phyloP scores from a whole-genome alignment of 495 filamentous ascomycete species.

The Tuber indicum region DNA sequence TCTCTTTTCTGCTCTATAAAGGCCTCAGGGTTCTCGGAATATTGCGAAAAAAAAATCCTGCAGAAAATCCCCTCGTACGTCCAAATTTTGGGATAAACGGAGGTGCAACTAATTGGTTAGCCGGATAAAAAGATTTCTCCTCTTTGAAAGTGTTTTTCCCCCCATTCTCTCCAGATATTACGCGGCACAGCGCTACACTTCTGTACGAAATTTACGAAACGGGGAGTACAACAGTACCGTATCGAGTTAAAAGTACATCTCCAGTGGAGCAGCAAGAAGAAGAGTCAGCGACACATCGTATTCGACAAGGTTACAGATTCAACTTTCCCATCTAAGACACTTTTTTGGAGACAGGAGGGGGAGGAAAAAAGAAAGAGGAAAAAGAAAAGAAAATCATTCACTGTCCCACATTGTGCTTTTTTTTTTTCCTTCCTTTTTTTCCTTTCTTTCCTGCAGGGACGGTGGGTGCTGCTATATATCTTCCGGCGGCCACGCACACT shows the following conservation, averaged over 20 bases:
- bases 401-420: too few relatives aligned
- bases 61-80: not conserved
- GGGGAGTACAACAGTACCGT: not conserved
- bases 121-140: not conserved
- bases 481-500: not conserved
- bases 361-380: not conserved
- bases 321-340: not conserved
- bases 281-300: not conserved
- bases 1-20: not conserved
- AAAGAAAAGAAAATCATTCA: not conserved
- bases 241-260: not conserved
- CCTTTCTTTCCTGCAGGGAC: not conserved
- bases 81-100: not conserved
- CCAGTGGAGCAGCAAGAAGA: not conserved
- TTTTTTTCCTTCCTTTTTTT: not conserved
- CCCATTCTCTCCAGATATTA: not conserved
- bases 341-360: not conserved
- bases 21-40: not conserved
- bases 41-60: not conserved
- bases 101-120: not conserved
- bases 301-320: not conserved
- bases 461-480: not conserved
- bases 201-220: not conserved
- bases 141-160: not conserved
- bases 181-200: not conserved